Conservation (phyloP, 2,329 filamentous ascomycete genomes). For the Alternaria panax region DNA sequence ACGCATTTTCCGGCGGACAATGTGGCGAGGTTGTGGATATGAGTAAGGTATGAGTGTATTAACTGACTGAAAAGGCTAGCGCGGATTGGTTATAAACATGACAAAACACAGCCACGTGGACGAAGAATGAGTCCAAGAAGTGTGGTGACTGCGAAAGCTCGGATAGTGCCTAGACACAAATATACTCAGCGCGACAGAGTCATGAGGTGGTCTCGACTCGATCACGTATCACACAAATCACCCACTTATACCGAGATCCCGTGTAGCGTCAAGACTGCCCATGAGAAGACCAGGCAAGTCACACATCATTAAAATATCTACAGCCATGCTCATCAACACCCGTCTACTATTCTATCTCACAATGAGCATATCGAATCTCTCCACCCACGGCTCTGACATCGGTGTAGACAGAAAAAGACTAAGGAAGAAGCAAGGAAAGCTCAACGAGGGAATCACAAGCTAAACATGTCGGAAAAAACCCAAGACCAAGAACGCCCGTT, state of each 20-base stretch:
- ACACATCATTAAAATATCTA: slow-evolving; percentile 12
- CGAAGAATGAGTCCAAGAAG: not conserved
- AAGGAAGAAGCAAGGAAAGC: not conserved
- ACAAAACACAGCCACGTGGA: not conserved
- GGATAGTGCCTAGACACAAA: not conserved
- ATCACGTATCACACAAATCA: not conserved
- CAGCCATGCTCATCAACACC: slow-evolving; percentile 5
- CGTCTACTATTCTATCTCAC: not conserved
- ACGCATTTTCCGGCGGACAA: not conserved
- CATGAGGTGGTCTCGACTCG: not conserved
- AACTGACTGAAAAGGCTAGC: not conserved
- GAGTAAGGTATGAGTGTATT: not conserved
- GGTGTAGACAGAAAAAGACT: slow-evolving; percentile 1
- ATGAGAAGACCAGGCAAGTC: not conserved
- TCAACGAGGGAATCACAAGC: slow-evolving; percentile 8
- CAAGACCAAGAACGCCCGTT: not conserved
- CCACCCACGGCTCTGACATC: not conserved
- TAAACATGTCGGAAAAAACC: not conserved
- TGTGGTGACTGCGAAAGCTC: not conserved
- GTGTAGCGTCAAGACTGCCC: not conserved
- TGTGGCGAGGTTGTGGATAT: not conserved
- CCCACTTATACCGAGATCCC: not conserved
- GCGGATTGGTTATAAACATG: not conserved
- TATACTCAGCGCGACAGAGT: not conserved
- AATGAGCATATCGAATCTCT: not conserved